Evolutionary conservation across 1,284 basidiomycete species (phyloP).

Genomic region (Fomitopsis pinicola): DNA sequence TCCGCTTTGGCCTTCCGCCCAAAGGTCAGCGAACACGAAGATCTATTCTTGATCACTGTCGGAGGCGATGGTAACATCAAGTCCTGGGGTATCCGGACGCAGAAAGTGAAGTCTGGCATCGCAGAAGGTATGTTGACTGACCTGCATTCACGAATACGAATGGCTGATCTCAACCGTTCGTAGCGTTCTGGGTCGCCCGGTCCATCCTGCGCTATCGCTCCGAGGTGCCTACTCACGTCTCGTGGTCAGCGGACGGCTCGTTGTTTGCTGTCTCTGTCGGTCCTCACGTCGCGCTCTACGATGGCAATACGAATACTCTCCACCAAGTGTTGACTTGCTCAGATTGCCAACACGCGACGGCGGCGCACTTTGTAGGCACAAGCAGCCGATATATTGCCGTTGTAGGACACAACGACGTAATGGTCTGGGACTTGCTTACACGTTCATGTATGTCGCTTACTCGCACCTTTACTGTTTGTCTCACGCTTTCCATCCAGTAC

Average conservation of each 20-base stretch:
- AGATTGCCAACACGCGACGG: constrained; percentile 41
- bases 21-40: constrained; percentile 22
- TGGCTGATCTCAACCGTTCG: not conserved
- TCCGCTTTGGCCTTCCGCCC: constrained; percentile 72
- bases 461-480: not conserved
- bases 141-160: not conserved
- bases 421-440: constrained; percentile 80
- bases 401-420: constrained; percentile 47
- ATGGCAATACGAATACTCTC: constrained; percentile 65
- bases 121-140: constrained; percentile 42
- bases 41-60: constrained; percentile 51
- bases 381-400: constrained; percentile 62
- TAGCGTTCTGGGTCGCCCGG: constrained; percentile 77
- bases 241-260: constrained; percentile 87
- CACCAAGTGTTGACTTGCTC: constrained; percentile 60
- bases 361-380: constrained; percentile 62
- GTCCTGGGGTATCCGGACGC: constrained; percentile 59
- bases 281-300: constrained; percentile 73
- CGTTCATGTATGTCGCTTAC: constrained; percentile 53
- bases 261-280: constrained; percentile 77
- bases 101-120: constrained; percentile 37
- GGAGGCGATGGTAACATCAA: constrained; percentile 70
- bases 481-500: constrained; percentile 35
- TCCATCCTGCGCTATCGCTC: constrained; percentile 69
- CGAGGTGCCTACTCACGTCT: constrained; percentile 59